Conservation (phyloP, 768 basidiomycete genomes). For the Vararia minispora region DNA sequence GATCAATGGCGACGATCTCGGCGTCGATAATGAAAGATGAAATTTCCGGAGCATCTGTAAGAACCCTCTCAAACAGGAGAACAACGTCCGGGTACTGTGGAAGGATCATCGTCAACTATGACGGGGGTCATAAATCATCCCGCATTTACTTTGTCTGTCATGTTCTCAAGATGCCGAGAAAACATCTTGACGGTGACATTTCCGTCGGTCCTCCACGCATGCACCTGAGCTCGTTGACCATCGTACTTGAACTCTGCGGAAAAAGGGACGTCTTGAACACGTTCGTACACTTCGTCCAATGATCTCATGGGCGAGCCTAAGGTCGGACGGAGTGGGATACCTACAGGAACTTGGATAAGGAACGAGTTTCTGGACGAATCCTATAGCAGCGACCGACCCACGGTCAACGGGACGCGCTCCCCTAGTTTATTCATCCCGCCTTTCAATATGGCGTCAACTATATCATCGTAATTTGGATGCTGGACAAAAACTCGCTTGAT, state of each 20-base stretch:
- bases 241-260: conserved; percentile 89
- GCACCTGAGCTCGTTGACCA: conserved; percentile 78
- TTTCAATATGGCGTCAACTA: conserved; percentile 48
- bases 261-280: conserved; percentile 56
- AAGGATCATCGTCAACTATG: conserved; percentile 6
- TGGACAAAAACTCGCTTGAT: conserved; percentile 65
- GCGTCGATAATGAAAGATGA: conserved; percentile 70
- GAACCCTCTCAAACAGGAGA: conserved; percentile 40
- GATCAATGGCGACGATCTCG: conserved; percentile 81
- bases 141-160: conserved; percentile 67
- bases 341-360: conserved; percentile 24
- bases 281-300: conserved; percentile 70
- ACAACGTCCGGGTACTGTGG: conserved; percentile 75
- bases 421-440: conserved; percentile 50
- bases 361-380: conserved; percentile 1
- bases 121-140: conserved; percentile 5
- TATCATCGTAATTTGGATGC: conserved; percentile 69
- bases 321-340: conserved; percentile 77
- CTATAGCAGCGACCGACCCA: conserved; percentile 40
- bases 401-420: conserved; percentile 49
- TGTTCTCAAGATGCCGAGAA: conserved; percentile 84
- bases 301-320: conserved; percentile 82
- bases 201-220: conserved; percentile 30
- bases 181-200: conserved; percentile 50
- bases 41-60: conserved; percentile 30